Conservation (phyloP, 1,284 basidiomycete genomes). For the Ceratobasidium sp. region DNA sequence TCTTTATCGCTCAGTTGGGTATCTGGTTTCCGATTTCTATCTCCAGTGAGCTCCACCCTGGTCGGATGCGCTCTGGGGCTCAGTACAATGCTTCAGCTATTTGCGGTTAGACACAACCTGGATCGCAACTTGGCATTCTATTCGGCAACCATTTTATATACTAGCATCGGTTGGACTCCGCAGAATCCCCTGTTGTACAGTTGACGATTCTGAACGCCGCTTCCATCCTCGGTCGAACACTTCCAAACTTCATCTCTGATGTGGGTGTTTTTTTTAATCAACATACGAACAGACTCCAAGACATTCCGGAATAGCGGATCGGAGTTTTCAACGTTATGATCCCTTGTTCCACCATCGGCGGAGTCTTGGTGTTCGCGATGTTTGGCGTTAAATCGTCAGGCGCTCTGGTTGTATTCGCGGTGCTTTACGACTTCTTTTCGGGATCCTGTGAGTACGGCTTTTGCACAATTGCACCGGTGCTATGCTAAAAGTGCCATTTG, state of each 20-base stretch:
- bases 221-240: conserved; percentile 32
- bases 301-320: neutral
- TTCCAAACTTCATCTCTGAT: conserved; percentile 35
- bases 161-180: neutral
- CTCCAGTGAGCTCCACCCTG: conserved; percentile 9
- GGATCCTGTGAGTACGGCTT: conserved; percentile 23
- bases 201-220: conserved; percentile 30
- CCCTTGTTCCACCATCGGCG: conserved; percentile 22
- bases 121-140: conserved; percentile 28
- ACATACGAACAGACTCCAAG: neutral
- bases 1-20: conserved; percentile 19
- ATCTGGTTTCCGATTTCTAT: conserved; percentile 38
- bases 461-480: no score
- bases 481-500: neutral
- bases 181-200: neutral
- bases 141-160: neutral
- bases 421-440: conserved; percentile 37
- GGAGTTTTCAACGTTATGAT: conserved; percentile 41
- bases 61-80: no score
- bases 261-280: neutral
- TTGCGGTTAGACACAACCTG: conserved; percentile 22
- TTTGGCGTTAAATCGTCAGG: conserved; percentile 40
- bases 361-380: conserved; percentile 42
- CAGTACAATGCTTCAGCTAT: neutral
- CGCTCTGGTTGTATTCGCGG: conserved; percentile 17